Conservation (phyloP, 495 filamentous ascomycete species). For the Penicillium arizonense region DNA sequence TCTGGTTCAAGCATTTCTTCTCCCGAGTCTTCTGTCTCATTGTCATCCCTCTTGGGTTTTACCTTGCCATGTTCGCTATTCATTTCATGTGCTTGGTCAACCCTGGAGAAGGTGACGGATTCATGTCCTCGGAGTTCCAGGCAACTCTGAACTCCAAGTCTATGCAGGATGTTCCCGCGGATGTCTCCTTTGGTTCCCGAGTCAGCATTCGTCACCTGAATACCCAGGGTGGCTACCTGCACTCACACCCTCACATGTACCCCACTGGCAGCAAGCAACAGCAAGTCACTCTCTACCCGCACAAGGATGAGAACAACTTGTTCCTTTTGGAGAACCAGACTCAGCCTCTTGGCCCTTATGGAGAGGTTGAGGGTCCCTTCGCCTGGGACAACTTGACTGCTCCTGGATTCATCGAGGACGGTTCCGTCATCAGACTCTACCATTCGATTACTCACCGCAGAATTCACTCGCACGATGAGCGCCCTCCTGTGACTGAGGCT, state of each 20-base stretch:
- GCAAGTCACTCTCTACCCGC: constrained; percentile 95
- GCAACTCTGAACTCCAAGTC: constrained; percentile 92
- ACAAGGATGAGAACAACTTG: constrained; percentile 98
- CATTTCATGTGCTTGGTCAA: constrained; percentile 92
- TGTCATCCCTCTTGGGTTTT: constrained; percentile 83
- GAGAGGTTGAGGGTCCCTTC: constrained; percentile 72
- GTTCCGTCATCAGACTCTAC: constrained; percentile 76
- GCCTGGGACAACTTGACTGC: constrained; percentile 79
- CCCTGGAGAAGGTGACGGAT: constrained; percentile 95
- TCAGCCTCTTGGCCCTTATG: constrained; percentile 75
- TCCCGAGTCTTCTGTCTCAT: constrained; percentile 91
- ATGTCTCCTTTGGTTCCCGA: constrained; percentile 85
- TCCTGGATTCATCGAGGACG: constrained; percentile 68
- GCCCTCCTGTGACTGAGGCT: constrained; percentile 94
- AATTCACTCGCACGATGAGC: constrained; percentile 94
- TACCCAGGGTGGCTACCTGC: constrained; percentile 95
- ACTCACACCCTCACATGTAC: constrained; percentile 97
- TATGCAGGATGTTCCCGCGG: constrained; percentile 92
- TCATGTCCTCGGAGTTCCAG: constrained; percentile 99
- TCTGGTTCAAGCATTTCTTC: constrained; percentile 94
- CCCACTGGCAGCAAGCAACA: constrained; percentile 96
- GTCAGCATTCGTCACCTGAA: constrained; percentile 88
- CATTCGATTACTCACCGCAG: constrained; percentile 80
- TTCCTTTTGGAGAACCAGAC: constrained; percentile 95
- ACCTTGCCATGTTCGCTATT: constrained; percentile 92